These are phyloP conservation scores for Leptomonas seymouri DNA, from an alignment of 208 protist species.

Conservation along the genomic window DNA sequence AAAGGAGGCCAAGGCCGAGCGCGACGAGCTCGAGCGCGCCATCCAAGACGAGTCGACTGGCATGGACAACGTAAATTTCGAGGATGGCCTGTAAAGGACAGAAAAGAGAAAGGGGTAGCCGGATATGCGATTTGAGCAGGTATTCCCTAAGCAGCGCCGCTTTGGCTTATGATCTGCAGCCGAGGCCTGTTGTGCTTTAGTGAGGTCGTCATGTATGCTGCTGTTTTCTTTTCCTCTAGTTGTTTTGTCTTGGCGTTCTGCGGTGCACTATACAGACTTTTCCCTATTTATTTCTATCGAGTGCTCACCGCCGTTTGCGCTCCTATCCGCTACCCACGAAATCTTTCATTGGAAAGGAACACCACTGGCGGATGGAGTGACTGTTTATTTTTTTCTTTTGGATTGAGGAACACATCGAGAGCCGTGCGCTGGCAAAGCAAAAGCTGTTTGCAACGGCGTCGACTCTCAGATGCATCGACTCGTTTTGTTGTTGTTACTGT, in stretches of 20 bases:
- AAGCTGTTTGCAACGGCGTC: no score
- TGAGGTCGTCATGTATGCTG: neutral
- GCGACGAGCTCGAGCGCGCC: conserved; percentile 68
- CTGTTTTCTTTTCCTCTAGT: neutral
- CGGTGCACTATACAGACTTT: no score
- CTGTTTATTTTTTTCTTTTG: no score
- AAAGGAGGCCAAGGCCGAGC: conserved; percentile 61
- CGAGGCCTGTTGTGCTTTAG: neutral
- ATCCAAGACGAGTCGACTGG: conserved; percentile 74
- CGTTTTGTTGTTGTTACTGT: no score
- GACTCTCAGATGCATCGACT: no score
- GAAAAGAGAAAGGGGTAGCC: neutral
- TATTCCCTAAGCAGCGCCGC: neutral
- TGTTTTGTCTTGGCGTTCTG: neutral
- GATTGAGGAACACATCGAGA: no score
- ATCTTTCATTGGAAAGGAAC: no score
- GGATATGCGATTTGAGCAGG: neutral
- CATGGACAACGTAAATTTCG: conserved; percentile 78
- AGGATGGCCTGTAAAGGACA: conserved; percentile 73
- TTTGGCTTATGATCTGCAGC: neutral
- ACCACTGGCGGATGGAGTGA: no score
- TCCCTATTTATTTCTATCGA: no score
- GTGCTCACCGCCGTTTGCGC: no score
- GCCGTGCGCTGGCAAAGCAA: no score
- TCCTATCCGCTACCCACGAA: no score